Conservation (phyloP, 2,329 filamentous ascomycete genomes). For the Aspergillus fumigatus region DNA sequence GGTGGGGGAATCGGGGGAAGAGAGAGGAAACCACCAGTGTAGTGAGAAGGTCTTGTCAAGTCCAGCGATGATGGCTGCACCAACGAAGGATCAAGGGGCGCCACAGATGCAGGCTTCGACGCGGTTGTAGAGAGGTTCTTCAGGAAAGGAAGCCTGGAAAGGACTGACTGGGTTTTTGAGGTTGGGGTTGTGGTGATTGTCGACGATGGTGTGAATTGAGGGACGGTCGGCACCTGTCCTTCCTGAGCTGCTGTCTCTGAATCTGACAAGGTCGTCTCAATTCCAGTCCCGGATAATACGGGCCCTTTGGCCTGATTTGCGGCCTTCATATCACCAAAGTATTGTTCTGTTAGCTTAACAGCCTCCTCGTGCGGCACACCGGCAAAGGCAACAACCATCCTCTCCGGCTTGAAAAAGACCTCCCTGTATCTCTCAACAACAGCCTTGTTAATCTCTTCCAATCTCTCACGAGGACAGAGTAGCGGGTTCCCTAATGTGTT, state of each 20-base stretch:
- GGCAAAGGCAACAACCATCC: conserved; percentile 92
- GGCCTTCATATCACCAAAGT: conserved; percentile 85
- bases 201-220: conserved; percentile 40
- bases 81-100: conserved; percentile 47
- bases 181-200: conserved; percentile 33
- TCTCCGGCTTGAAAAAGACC: conserved; percentile 80
- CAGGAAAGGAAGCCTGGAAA: conserved; percentile 83
- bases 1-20: conserved; percentile 77
- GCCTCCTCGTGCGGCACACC: conserved; percentile 80
- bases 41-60: conserved; percentile 65
- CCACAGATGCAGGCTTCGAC: conserved; percentile 53
- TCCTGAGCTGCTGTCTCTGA: conserved; percentile 24
- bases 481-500: conserved; percentile 94
- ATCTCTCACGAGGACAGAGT: conserved; percentile 79
- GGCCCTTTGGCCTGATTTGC: conserved; percentile 47
- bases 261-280: conserved; percentile 48
- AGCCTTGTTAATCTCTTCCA: conserved; percentile 67
- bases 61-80: conserved; percentile 47
- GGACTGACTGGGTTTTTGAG: conserved; percentile 55
- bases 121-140: conserved; percentile 81
- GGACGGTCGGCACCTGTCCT: conserved; percentile 31
- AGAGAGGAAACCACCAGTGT: conserved; percentile 89
- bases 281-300: conserved; percentile 51
- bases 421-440: conserved; percentile 75
- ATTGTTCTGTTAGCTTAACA: conserved; percentile 71